These are phyloP conservation scores for Physcia stellaris DNA, from an alignment of 495 filamentous ascomycete genomes.

Conservation along the genomic window DNA sequence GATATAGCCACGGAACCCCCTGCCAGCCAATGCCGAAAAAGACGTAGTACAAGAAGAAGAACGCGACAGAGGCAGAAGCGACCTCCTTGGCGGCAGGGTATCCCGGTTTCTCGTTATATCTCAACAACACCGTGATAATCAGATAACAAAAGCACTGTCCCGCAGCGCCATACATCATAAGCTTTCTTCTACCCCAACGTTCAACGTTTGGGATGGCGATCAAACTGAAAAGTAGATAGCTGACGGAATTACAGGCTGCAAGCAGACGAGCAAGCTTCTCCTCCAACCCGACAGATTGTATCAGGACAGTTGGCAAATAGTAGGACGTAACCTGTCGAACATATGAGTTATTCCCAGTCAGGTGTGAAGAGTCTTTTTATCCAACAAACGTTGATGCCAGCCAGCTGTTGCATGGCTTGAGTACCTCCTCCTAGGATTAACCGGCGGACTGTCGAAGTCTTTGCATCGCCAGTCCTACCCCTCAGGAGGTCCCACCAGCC, in stretches of 20 bases:
- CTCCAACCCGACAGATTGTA: conserved; percentile 32
- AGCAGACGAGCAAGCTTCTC: conserved; percentile 34
- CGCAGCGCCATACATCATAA: conserved; percentile 36
- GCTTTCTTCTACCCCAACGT: conserved; percentile 33
- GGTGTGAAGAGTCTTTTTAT: not conserved
- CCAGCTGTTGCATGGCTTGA: conserved; percentile 41
- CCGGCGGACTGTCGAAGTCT: conserved; percentile 33
- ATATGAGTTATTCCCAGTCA: not conserved
- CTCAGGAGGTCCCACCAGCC: conserved; percentile 33
- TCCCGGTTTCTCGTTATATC: conserved; percentile 25
- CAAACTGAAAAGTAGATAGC: conserved; percentile 34
- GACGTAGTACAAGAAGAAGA: conserved; percentile 40
- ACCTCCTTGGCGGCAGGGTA: conserved; percentile 17
- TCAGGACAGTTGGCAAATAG: conserved; percentile 29
- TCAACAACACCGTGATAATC: conserved; percentile 41
- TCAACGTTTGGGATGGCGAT: conserved; percentile 35
- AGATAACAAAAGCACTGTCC: conserved; percentile 37
- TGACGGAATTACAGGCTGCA: conserved; percentile 35
- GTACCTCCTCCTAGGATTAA: conserved; percentile 35
- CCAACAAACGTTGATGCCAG: conserved; percentile 36
- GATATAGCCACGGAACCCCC: conserved; percentile 48
- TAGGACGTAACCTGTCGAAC: conserved; percentile 14
- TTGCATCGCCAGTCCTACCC: conserved; percentile 23
- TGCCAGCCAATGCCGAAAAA: conserved; percentile 42
- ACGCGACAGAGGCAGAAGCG: conserved; percentile 32